Evolutionary conservation across 768 basidiomycete species (phyloP).

Genomic region (Phylloporus sp.): DNA sequence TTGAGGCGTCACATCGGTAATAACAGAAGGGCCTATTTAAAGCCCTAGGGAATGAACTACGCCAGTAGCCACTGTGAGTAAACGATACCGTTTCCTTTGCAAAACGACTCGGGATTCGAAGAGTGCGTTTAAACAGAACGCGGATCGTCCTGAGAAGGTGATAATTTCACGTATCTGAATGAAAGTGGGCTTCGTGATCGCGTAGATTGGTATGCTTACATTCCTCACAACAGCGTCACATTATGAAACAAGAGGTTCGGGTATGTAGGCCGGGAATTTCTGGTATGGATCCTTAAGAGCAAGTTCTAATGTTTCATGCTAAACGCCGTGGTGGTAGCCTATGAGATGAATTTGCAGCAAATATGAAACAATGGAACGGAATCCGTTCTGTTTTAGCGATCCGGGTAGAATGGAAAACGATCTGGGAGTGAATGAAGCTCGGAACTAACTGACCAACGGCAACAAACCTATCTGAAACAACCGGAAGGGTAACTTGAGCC

Average conservation of each 20-base stretch:
- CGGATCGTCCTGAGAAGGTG: constrained; percentile 24
- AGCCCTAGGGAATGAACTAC: constrained; percentile 2
- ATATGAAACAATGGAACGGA: constrained; percentile 9
- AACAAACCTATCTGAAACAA: not conserved
- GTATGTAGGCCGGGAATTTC: constrained; percentile 14
- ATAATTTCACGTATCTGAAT: constrained; percentile 1
- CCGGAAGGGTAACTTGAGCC: not conserved
- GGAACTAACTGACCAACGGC: not conserved
- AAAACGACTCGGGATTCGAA: constrained; percentile 6
- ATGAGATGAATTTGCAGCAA: constrained; percentile 1
- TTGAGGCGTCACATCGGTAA: constrained; percentile 12
- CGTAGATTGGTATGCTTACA: constrained; percentile 9
- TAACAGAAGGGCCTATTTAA: constrained; percentile 6
- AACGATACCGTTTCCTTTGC: constrained; percentile 6
- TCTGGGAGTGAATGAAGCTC: not conserved
- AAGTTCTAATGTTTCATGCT: not conserved
- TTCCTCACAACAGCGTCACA: not conserved
- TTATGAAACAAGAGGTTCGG: constrained; percentile 17
- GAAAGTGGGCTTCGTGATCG: constrained; percentile 4
- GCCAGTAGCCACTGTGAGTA: constrained; percentile 2
- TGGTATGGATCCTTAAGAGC: constrained; percentile 6
- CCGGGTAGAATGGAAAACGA: constrained; percentile 4
- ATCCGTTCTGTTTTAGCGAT: constrained; percentile 1
- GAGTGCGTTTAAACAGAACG: constrained; percentile 1
- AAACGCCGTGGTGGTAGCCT: constrained; percentile 18